phyloP scores from a whole-genome alignment of 352 stramenopile genomes.

The Phytophthora palmivora region DNA sequence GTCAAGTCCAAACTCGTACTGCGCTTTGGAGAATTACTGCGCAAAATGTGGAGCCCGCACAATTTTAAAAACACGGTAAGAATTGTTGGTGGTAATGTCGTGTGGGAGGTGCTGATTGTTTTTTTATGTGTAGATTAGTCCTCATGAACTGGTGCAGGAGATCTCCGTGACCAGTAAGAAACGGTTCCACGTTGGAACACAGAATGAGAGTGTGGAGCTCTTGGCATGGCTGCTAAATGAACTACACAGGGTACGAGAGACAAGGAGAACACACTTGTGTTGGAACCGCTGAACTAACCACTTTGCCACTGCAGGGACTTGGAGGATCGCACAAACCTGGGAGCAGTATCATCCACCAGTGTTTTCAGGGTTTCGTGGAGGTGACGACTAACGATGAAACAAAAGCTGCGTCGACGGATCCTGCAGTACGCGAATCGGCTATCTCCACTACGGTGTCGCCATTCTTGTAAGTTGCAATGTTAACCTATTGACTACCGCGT shows the following conservation, averaged over 20 bases:
- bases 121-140: conserved; percentile 78
- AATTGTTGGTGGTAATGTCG: background rate
- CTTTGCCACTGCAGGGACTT: conserved; percentile 59
- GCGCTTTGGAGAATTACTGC: conserved; percentile 95
- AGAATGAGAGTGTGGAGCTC: conserved; percentile 96
- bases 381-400: conserved; percentile 88
- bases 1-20: conserved; percentile 89
- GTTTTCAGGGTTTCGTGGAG: conserved; percentile 96
- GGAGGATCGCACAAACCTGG: conserved; percentile 84
- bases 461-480: conserved; percentile 71
- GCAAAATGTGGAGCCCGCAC: conserved; percentile 98
- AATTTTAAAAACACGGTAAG: conserved; percentile 98
- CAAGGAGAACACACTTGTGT: background rate
- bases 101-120: background rate
- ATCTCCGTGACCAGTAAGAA: conserved; percentile 96
- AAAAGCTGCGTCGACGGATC: conserved; percentile 37
- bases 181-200: conserved; percentile 94
- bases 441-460: conserved; percentile 58
- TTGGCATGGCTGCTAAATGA: conserved; percentile 97
- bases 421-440: conserved; percentile 40
- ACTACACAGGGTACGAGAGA: conserved; percentile 82
- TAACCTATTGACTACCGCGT: background rate
- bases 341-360: conserved; percentile 95
- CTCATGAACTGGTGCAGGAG: conserved; percentile 97
- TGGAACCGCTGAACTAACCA: conserved; percentile 11